Conservation (phyloP, 2,329 filamentous ascomycete genomes). For the Hymenoscyphus linearis region DNA sequence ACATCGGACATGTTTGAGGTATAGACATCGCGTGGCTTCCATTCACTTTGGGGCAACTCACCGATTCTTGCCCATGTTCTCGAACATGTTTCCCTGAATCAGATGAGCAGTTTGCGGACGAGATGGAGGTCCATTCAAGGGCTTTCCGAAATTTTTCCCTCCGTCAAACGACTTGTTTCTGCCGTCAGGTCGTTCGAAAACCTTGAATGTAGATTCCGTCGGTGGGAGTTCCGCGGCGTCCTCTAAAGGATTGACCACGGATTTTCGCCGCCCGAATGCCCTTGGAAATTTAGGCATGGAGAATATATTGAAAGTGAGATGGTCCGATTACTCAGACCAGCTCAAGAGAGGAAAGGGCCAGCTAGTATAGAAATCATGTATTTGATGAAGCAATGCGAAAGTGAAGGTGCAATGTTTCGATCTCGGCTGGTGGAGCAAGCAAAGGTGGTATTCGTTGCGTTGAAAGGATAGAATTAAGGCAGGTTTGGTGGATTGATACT, state of each 20-base stretch:
- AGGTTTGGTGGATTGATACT: conserved; percentile 4
- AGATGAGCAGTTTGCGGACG: conserved; percentile 23
- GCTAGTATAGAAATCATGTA: conserved; percentile 5
- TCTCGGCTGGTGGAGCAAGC: background rate
- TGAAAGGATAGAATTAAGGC: conserved; percentile 3
- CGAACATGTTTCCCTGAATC: conserved; percentile 32
- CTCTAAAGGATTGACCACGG: conserved; percentile 29
- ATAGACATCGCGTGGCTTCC: background rate
- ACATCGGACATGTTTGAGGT: background rate
- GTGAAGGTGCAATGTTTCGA: background rate
- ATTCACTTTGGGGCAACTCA: conserved; percentile 19
- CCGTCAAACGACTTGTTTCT: conserved; percentile 30
- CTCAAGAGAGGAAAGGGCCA: conserved; percentile 7
- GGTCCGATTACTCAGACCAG: conserved; percentile 7
- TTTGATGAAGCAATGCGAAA: background rate
- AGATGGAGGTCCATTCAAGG: conserved; percentile 8
- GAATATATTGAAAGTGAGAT: conserved; percentile 16
- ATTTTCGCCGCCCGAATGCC: conserved; percentile 33
- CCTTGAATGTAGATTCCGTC: conserved; percentile 28
- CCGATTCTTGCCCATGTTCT: conserved; percentile 31
- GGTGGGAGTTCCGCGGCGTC: conserved; percentile 18
- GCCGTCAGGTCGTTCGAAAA: conserved; percentile 30
- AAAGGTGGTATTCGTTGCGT: background rate
- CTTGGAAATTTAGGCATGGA: conserved; percentile 34
- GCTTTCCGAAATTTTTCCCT: conserved; percentile 26